Evolutionary conservation across 108 stramenopile genomes (phyloP).

Genomic region (Cyclotella sp.): DNA sequence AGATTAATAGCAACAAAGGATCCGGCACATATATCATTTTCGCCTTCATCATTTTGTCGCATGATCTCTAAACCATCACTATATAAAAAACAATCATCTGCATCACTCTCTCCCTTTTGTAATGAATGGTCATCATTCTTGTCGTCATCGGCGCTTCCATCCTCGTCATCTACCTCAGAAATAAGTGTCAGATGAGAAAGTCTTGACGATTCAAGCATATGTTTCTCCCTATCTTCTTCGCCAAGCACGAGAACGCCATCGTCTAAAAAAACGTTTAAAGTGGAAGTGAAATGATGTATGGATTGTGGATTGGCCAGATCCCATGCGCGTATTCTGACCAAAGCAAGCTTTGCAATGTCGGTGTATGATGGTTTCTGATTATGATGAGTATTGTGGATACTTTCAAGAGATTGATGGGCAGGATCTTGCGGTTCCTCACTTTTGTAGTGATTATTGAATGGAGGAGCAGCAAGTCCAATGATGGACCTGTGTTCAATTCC

Average conservation of each 20-base stretch:
- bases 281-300: not conserved
- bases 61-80: not conserved
- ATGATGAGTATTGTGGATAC: not conserved
- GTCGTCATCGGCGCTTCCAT: not conserved
- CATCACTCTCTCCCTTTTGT: not conserved
- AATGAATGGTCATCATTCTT: not conserved
- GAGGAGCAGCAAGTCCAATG: not conserved
- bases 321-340: slow-evolving; percentile 16
- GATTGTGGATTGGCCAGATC: slow-evolving; percentile 18
- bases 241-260: not conserved
- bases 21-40: slow-evolving; percentile 5
- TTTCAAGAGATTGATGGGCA: not conserved
- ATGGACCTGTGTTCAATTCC: too few species aligned
- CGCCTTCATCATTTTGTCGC: not conserved
- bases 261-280: not conserved
- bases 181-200: not conserved
- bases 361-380: not conserved
- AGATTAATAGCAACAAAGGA: not conserved
- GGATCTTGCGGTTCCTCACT: not conserved
- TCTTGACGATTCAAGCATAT: not conserved
- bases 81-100: not conserved
- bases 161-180: not conserved
- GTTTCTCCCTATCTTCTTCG: not conserved
- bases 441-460: not conserved
- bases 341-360: not conserved